These are phyloP conservation scores for Avena eriantha DNA, from an alignment of 176 grass and related monocot species.

Conservation along the genomic window DNA sequence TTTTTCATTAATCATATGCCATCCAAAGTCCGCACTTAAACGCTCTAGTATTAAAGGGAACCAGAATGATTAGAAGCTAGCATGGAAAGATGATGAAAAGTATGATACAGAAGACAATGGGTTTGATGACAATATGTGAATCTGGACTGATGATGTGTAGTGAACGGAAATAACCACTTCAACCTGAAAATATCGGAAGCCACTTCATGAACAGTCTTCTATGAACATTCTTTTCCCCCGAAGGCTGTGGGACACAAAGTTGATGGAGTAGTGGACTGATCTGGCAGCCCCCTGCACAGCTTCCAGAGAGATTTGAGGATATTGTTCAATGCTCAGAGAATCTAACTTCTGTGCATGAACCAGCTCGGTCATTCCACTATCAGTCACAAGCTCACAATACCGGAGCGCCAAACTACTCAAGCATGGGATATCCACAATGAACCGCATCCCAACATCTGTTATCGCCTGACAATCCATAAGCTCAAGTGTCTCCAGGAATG, in stretches of 20 bases:
- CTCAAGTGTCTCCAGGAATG: constrained; percentile 1
- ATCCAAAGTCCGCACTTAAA: not conserved
- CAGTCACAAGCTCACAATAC: not conserved
- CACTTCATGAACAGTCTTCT: constrained; percentile 4
- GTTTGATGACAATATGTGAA: not conserved
- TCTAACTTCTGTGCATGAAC: constrained; percentile 4
- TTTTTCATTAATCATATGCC: not conserved
- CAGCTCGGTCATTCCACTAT: not conserved
- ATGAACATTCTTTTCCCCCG: not conserved
- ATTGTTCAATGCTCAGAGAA: constrained; percentile 10
- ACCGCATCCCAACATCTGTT: constrained; percentile 1
- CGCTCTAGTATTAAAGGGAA: not conserved
- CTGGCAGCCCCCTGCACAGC: constrained; percentile 1
- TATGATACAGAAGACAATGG: not conserved
- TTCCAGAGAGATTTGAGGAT: not conserved
- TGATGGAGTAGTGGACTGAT: not conserved
- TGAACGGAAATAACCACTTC: not conserved
- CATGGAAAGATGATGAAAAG: not conserved
- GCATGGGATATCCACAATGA: constrained; percentile 2
- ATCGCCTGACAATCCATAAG: not conserved
- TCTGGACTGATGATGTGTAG: not conserved
- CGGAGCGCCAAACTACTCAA: not conserved
- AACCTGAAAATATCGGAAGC: not conserved
- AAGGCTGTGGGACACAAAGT: not conserved
- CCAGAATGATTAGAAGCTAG: not conserved